Conservation (phyloP, 1,139 yeast genomes). For the Williopsis jadinii region DNA sequence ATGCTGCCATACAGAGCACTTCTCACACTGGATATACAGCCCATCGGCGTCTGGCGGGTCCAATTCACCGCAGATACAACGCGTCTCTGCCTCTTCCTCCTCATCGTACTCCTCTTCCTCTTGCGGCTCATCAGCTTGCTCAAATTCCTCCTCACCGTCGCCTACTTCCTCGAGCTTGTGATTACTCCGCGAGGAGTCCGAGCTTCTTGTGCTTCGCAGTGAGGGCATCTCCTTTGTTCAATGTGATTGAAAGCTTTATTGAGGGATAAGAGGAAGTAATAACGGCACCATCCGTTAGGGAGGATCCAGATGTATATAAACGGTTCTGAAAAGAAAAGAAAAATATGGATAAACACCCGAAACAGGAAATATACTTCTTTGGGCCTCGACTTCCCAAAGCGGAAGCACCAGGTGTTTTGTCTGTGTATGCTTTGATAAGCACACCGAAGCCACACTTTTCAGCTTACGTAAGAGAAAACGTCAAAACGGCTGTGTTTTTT, state of each 20-base stretch:
- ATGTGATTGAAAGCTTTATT: neutral
- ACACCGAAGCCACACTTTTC: too few species aligned
- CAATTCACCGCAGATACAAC: constrained; percentile 79
- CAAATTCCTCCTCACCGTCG: neutral
- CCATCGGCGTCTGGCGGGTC: constrained; percentile 50
- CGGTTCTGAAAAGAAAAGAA: too few species aligned
- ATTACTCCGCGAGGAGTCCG: neutral
- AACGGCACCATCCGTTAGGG: too few species aligned
- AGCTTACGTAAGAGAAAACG: too few species aligned
- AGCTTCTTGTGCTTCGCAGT: neutral
- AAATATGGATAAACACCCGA: too few species aligned
- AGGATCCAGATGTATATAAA: too few species aligned
- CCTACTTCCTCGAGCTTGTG: constrained; percentile 14
- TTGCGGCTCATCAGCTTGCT: constrained; percentile 9
- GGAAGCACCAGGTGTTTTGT: too few species aligned
- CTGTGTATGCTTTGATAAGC: too few species aligned
- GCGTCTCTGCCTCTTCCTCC: constrained; percentile 54
- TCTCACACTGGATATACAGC: constrained; percentile 76
- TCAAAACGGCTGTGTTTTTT: too few species aligned
- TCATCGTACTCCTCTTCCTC: constrained; percentile 19
- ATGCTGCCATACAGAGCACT: constrained; percentile 95
- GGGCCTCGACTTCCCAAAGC: too few species aligned
- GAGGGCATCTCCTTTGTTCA: neutral
- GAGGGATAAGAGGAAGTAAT: too few species aligned
- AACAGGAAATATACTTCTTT: too few species aligned